Evolutionary conservation across 2,329 filamentous ascomycete genomes (phyloP).

Genomic region (Mycogone perniciosa): DNA sequence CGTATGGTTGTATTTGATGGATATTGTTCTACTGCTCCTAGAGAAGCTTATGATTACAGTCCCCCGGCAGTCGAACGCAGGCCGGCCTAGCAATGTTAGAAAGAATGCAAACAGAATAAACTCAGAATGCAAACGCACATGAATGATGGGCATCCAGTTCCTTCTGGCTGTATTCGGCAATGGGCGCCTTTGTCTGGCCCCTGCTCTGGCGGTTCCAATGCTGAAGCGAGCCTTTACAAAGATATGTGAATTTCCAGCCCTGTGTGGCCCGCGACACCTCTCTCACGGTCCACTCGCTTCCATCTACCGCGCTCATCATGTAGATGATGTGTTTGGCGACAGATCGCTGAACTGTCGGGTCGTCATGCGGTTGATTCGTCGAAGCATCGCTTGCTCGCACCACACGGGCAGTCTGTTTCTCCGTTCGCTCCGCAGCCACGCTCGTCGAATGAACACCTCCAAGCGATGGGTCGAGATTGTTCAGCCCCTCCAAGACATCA

Average conservation of each 20-base stretch:
- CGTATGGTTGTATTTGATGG: constrained; percentile 50
- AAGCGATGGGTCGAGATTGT: constrained; percentile 30
- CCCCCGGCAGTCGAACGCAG: constrained; percentile 54
- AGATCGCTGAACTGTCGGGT: constrained; percentile 42
- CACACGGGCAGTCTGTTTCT: constrained; percentile 27
- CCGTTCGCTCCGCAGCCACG: constrained; percentile 8
- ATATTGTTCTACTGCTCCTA: constrained; percentile 39
- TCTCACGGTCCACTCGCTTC: constrained; percentile 42
- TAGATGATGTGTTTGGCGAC: constrained; percentile 44
- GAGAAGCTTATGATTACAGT: constrained; percentile 44
- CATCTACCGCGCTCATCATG: constrained; percentile 39
- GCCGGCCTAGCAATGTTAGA: constrained; percentile 37
- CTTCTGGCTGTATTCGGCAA: constrained; percentile 45
- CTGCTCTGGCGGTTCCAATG: constrained; percentile 46
- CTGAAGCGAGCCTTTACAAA: constrained; percentile 47
- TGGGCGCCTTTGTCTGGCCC: constrained; percentile 31
- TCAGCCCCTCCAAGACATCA: constrained; percentile 25
- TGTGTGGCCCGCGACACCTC: constrained; percentile 38
- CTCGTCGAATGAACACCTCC: constrained; percentile 21
- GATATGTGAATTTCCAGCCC: constrained; percentile 49
- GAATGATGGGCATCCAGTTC: constrained; percentile 40
- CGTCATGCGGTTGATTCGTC: constrained; percentile 42
- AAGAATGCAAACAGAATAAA: not conserved
- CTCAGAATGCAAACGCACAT: constrained; percentile 29
- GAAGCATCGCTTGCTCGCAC: constrained; percentile 41